Evolutionary conservation across 208 protist genomes (phyloP).

Genomic region (Balamuthia mandrillaris): DNA sequence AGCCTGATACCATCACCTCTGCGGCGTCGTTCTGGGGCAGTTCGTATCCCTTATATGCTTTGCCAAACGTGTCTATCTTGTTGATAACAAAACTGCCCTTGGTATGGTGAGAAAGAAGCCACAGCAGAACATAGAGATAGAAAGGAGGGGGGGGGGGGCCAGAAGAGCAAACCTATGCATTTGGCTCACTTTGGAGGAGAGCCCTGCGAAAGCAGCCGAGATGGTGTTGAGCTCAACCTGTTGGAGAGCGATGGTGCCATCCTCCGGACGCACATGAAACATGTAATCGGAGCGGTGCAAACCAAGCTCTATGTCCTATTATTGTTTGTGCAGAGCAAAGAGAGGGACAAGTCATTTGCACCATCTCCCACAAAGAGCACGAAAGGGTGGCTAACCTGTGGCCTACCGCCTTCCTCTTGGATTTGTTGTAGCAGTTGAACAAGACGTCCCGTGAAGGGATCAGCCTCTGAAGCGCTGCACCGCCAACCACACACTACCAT

Average conservation of each 20-base stretch:
- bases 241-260: neutral
- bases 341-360: neutral
- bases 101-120: neutral
- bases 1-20: neutral
- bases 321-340: neutral
- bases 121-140: neutral
- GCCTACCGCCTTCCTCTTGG: neutral
- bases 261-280: conserved; percentile 50
- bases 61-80: conserved; percentile 12
- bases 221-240: conserved; percentile 97
- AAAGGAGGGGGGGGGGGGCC: neutral
- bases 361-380: too few species aligned
- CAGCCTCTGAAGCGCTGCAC: neutral
- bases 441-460: conserved; percentile 17
- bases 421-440: conserved; percentile 1
- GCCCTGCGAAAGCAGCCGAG: conserved; percentile 84
- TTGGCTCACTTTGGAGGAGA: conserved; percentile 75
- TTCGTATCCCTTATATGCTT: too few species aligned
- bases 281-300: conserved; percentile 92
- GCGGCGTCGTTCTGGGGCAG: conserved; percentile 26
- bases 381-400: neutral
- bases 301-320: conserved; percentile 80
- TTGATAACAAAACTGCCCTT: too few species aligned
- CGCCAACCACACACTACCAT: neutral
- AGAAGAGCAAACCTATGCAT: conserved; percentile 74